Evolutionary conservation across 371 early-diverging fungal species (phyloP), one percentile per base, ranked within the genome.

Genomic region (Capniomyces stellatus): DNA sequence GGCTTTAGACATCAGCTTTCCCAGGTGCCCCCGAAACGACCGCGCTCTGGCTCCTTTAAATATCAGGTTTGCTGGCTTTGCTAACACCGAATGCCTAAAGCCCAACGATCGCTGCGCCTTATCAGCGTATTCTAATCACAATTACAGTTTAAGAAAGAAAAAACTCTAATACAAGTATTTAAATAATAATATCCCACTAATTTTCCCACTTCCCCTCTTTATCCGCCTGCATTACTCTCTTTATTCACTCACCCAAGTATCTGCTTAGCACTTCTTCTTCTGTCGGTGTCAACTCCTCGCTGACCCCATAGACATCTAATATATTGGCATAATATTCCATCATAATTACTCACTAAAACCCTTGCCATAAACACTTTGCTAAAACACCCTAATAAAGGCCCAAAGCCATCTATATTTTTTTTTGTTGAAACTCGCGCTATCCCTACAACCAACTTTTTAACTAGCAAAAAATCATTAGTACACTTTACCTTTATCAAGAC

Each of bases 81-180:
- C 29, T 19, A 51, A 24, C 29, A 29, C 8, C 40, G 51, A 8
- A 29, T 35, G 12, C 8, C 31, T 29, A 13, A 31, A 30, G 13
- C 51, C 51, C 29, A 35, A 3, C 24, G 29, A 8, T 35, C 3
- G 6, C 31, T 51, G 51, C 31, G 35, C 23, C 40, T 4, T 51
- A 51, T 51, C 51, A 12, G 51, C 29, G 35, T 30, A 51, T 27
- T 51, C 48, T 48, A 48, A 48, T 29, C 21, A 44, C 8, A n/a
- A 13, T 40, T 15, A n/a, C 21, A 19, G 46, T 4, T 23, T 4
- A 44, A 44, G 27, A 44, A 44, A 44, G 8, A 4, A 12, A 44
- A 44, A 4, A 44, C 24, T 44, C 21, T 8, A 44, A n/a, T 23
- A 44, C 21, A 40, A n/a, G n/a, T n/a, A n/a, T n/a, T n/a, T n/a